A percentile compares a stretch with the other conserved stretches of the same genome.
These are phyloP conservation scores for Claviceps monticola DNA, from an alignment of 2,329 filamentous ascomycete genomes.

Conservation along the genomic window DNA sequence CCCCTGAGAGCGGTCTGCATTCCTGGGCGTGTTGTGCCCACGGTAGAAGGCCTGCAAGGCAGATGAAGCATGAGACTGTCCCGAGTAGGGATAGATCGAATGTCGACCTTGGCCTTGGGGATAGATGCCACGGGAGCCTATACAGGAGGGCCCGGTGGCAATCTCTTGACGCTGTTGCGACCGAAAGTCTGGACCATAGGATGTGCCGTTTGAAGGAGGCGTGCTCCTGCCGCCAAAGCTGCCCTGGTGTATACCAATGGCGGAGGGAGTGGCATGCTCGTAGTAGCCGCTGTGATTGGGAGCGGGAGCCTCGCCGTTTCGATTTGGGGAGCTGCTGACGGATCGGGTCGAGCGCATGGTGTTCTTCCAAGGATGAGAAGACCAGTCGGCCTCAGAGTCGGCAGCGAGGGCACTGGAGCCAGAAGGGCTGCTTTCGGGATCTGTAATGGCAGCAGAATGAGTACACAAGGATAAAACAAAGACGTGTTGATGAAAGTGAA, in stretches of 20 bases:
- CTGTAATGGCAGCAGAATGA: conserved; percentile 7
- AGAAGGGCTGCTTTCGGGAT: conserved; percentile 32
- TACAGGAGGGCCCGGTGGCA: conserved; percentile 25
- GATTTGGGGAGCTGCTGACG: conserved; percentile 44
- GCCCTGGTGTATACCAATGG: conserved; percentile 26
- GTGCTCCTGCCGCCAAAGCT: conserved; percentile 12
- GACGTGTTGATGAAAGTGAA: not conserved
- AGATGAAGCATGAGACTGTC: conserved; percentile 34
- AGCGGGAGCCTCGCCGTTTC: conserved; percentile 34
- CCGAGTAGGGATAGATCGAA: conserved; percentile 40
- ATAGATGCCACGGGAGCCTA: conserved; percentile 18
- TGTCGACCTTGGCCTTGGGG: conserved; percentile 34
- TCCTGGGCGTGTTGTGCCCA: conserved; percentile 25
- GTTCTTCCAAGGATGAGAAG: conserved; percentile 43
- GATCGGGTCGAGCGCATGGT: conserved; percentile 31
- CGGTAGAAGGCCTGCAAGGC: conserved; percentile 20
- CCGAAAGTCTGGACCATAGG: conserved; percentile 14
- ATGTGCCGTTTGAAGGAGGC: conserved; percentile 12
- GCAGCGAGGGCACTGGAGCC: conserved; percentile 57
- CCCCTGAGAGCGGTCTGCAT: conserved; percentile 33
- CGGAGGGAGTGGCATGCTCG: conserved; percentile 28
- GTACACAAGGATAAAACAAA: conserved; percentile 7
- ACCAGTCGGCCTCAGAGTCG: conserved; percentile 57
- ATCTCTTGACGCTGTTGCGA: conserved; percentile 17
- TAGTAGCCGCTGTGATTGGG: conserved; percentile 32